These are phyloP conservation scores for Lentinula novae-zelandiae DNA, from an alignment of 1,284 basidiomycete species.

Conservation along the genomic window DNA sequence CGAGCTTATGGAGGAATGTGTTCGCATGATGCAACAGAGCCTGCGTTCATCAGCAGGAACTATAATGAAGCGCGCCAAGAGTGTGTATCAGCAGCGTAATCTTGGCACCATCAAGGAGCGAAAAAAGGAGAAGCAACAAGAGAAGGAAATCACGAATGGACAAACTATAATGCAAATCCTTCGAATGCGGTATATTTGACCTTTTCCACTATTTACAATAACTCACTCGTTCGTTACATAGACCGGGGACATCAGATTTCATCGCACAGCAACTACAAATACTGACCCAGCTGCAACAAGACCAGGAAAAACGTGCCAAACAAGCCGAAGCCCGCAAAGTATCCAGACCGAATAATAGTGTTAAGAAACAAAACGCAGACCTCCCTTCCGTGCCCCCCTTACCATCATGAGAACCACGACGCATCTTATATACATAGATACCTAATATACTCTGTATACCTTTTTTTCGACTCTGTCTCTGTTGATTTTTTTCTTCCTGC, in stretches of 20 bases:
- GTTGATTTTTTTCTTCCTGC: neutral
- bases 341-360: constrained; percentile 32
- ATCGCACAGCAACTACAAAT: constrained; percentile 85
- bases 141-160: constrained; percentile 69
- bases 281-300: constrained; percentile 69
- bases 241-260: constrained; percentile 83
- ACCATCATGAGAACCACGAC: constrained; percentile 18
- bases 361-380: constrained; percentile 15
- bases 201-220: neutral
- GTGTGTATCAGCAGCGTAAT: constrained; percentile 86
- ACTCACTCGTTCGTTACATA: constrained; percentile 25
- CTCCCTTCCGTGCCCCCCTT: constrained; percentile 28
- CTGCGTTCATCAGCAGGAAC: constrained; percentile 63
- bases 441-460: constrained; percentile 12
- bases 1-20: constrained; percentile 93
- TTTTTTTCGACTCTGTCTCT: neutral
- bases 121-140: constrained; percentile 88
- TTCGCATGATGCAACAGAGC: constrained; percentile 86
- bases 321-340: constrained; percentile 51
- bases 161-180: constrained; percentile 92
- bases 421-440: constrained; percentile 9
- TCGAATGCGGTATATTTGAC: constrained; percentile 75
- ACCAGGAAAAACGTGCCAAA: constrained; percentile 64
- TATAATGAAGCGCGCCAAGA: constrained; percentile 88
- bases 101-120: constrained; percentile 94